Evolutionary conservation across 306 rosid genomes (phyloP).

Genomic region (Vachellia pachyceras): DNA sequence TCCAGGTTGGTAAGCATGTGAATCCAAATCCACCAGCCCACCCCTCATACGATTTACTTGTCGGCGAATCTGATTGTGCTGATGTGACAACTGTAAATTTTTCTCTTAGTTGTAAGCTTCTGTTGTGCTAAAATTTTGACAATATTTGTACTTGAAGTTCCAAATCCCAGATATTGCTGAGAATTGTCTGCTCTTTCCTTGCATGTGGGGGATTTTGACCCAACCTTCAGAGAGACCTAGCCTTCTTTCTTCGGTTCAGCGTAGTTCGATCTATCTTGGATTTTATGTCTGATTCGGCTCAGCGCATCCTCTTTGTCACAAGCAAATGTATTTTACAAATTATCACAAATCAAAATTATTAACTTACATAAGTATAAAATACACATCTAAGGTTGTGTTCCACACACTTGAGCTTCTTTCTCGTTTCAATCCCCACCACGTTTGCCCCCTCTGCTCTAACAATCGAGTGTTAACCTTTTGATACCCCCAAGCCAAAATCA

Average conservation of each 20-base stretch:
- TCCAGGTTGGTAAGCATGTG: constrained; percentile 24
- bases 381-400: constrained; percentile 48
- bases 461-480: constrained; percentile 23
- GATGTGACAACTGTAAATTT: constrained; percentile 41
- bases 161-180: background rate
- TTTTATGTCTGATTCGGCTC: constrained; percentile 4
- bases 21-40: constrained; percentile 28
- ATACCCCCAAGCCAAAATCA: constrained; percentile 19
- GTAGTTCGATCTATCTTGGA: constrained; percentile 17
- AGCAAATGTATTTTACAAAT: background rate
- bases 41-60: constrained; percentile 25
- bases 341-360: background rate
- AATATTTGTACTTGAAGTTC: background rate
- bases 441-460: constrained; percentile 24
- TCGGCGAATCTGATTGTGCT: constrained; percentile 41
- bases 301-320: background rate
- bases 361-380: background rate
- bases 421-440: constrained; percentile 40
- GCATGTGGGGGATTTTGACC: constrained; percentile 27
- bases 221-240: constrained; percentile 33
- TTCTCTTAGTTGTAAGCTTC: background rate
- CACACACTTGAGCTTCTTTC: constrained; percentile 44
- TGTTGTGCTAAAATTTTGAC: background rate
- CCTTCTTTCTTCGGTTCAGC: constrained; percentile 10
- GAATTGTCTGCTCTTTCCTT: constrained; percentile 3